Base-by-base conservation (phyloP, 805 yeast genomes). In the Spathaspora hagerdaliae region DNA sequence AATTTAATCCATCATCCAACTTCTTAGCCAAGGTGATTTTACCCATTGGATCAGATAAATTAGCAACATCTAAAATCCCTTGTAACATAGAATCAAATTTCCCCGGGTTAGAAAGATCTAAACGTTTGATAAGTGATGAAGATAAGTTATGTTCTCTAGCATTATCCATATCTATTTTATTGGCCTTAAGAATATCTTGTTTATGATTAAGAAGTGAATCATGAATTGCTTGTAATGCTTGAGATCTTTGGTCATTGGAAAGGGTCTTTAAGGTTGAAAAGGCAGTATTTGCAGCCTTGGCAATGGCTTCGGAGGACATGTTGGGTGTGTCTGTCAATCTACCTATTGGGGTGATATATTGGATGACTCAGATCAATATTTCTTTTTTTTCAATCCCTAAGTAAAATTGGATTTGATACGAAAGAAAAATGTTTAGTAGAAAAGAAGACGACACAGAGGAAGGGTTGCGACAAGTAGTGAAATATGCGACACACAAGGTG, bases 1-100 rank as follows among this genome's bases (percentile, higher is more conserved):
- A 70, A 42, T 82, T 85, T 51, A 94, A 77, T n/a, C 88, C 95
- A 44, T 89, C 96, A 61, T 94, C 99, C 31, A 94, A 72, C 63
- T 88, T 81, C 37, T 84, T 82, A 33, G 95, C 90, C 55, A 94
- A 71, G 2, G 94, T 85, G 50, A 86, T 67, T 61, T 85, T 85
- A n/a, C 97, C 96, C 35, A 92, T 84, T 13, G 99, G 99, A 62
- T 94, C 98, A 29, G 83, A 87, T 43, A 94, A 74, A 2, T 77
- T 77, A 1, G 96, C 94, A 14, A 94, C 99, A 55, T 94, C 99
- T 39, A 85, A 71, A 12, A 94, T 83, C 26, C 99, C 99, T 61
- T 90, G 94, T 43, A 92, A 78, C 99, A 94, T 94, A 27, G 87
- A 73, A 51, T 91, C 98, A 59, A 80, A 94, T 64, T 95, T 94